Conservation (phyloP, 2,329 filamentous ascomycete species). For the Dothidotthia symphoricarpi region DNA sequence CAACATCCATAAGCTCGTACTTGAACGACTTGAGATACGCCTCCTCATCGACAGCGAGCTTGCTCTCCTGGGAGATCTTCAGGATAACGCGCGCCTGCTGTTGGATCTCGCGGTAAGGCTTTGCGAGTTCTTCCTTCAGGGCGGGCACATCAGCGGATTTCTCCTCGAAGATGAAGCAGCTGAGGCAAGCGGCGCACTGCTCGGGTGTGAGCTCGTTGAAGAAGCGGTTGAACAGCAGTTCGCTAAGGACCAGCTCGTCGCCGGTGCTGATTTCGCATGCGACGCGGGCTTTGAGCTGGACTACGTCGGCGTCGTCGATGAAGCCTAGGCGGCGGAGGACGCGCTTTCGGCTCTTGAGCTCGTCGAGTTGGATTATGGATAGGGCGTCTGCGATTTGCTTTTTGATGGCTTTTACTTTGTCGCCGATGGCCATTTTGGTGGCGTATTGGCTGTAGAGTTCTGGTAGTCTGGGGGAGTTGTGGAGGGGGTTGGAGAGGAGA, state of each 20-base stretch:
- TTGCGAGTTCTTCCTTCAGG: constrained; percentile 79
- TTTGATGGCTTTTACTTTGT: constrained; percentile 83
- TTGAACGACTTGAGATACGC: constrained; percentile 89
- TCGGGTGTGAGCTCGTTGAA: constrained; percentile 95
- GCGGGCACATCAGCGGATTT: constrained; percentile 72
- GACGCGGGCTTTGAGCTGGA: constrained; percentile 94
- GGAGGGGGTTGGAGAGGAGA: constrained; percentile 82
- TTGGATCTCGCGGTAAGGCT: constrained; percentile 83
- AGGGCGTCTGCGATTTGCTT: constrained; percentile 82
- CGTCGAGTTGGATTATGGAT: constrained; percentile 88
- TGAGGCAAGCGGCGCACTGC: constrained; percentile 79
- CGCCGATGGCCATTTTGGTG: constrained; percentile 70
- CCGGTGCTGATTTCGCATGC: constrained; percentile 97
- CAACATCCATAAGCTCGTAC: constrained; percentile 95
- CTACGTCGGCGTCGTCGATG: constrained; percentile 92
- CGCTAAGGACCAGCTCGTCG: constrained; percentile 88
- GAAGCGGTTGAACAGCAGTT: constrained; percentile 94
- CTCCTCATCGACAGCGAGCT: constrained; percentile 89
- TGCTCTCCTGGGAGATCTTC: constrained; percentile 92
- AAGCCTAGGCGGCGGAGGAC: constrained; percentile 92
- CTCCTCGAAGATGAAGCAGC: constrained; percentile 97
- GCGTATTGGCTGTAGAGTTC: constrained; percentile 86
- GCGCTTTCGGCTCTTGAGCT: constrained; percentile 92
- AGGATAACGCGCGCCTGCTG: constrained; percentile 83
- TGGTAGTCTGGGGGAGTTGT: constrained; percentile 81